phyloP scores from a whole-genome alignment of 768 basidiomycete genomes.

The Podaxis sp. region DNA sequence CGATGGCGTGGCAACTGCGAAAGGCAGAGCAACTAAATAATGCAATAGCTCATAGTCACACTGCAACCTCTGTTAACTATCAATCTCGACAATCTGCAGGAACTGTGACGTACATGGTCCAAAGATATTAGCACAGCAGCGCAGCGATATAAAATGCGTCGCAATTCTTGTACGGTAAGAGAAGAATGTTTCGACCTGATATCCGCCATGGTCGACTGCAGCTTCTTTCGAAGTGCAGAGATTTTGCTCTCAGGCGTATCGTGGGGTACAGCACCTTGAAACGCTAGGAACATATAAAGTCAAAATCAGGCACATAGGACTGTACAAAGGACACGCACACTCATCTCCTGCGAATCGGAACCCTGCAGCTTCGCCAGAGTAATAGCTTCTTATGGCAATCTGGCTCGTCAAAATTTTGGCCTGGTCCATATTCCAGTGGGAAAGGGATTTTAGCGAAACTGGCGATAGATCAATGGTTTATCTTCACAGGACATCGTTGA shows the following conservation, averaged over 20 bases:
- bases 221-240: slow-evolving; percentile 61
- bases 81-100: background rate
- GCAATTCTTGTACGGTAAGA: slow-evolving; percentile 81
- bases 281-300: slow-evolving; percentile 28
- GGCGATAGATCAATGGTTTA: slow-evolving; percentile 14
- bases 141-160: slow-evolving; percentile 83
- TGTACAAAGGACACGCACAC: slow-evolving; percentile 29
- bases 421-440: slow-evolving; percentile 74
- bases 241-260: slow-evolving; percentile 63
- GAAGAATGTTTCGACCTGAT: slow-evolving; percentile 71
- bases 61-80: slow-evolving; percentile 35
- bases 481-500: background rate
- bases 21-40: slow-evolving; percentile 84
- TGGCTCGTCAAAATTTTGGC: slow-evolving; percentile 82
- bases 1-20: slow-evolving; percentile 85
- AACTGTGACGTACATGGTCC: slow-evolving; percentile 45
- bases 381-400: slow-evolving; percentile 90
- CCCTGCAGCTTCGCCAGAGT: slow-evolving; percentile 82
- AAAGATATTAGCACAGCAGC: slow-evolving; percentile 77
- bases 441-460: slow-evolving; percentile 57
- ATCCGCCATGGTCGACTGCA: slow-evolving; percentile 64
- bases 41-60: slow-evolving; percentile 84
- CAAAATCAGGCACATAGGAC: background rate
- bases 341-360: slow-evolving; percentile 71
- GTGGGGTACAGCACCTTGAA: slow-evolving; percentile 45